A percentile compares a stretch with the other conserved stretches of the same genome.
These are phyloP conservation scores for Diaporthe caulivora DNA, from an alignment of 2,329 filamentous ascomycete genomes.

Conservation along the genomic window DNA sequence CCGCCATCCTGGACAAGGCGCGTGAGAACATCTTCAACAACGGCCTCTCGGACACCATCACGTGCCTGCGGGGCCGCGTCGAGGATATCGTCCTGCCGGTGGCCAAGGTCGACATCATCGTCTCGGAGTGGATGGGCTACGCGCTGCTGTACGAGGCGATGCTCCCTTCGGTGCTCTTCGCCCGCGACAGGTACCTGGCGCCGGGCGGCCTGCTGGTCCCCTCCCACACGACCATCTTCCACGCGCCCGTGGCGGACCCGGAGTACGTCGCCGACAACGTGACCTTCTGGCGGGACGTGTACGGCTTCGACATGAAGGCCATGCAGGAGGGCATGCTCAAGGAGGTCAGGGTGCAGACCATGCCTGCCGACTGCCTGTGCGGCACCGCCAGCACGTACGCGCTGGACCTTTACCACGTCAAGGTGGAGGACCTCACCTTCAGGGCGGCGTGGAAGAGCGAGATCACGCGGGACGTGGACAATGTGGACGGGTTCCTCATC, in stretches of 20 bases:
- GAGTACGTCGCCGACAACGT: conserved; percentile 84
- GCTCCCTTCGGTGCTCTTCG: conserved; percentile 91
- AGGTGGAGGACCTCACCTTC: conserved; percentile 81
- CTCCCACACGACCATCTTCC: conserved; percentile 84
- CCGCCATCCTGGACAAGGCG: conserved; percentile 88
- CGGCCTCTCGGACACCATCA: conserved; percentile 78
- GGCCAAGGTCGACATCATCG: conserved; percentile 89
- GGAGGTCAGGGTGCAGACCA: conserved; percentile 82
- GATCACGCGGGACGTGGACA: conserved; percentile 72
- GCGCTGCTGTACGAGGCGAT: conserved; percentile 94
- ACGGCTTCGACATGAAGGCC: conserved; percentile 93
- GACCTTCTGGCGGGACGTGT: conserved; percentile 90
- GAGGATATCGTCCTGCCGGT: conserved; percentile 87
- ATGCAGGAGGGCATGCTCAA: conserved; percentile 88
- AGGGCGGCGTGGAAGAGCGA: conserved; percentile 74
- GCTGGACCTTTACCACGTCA: conserved; percentile 81
- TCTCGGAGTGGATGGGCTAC: conserved; percentile 99
- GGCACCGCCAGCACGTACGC: conserved; percentile 76
- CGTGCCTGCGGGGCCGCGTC: conserved; percentile 85
- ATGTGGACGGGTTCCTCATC: conserved; percentile 87
- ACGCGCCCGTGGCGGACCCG: conserved; percentile 83
- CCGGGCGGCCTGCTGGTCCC: conserved; percentile 87
- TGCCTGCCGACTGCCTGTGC: conserved; percentile 71
- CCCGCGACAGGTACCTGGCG: conserved; percentile 86
- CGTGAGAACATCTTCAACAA: conserved; percentile 88